A percentile compares a stretch with the other conserved stretches of the same genome.
Evolutionary conservation across 2,329 filamentous ascomycete species (phyloP).

Genomic region (Xylaria sp.): DNA sequence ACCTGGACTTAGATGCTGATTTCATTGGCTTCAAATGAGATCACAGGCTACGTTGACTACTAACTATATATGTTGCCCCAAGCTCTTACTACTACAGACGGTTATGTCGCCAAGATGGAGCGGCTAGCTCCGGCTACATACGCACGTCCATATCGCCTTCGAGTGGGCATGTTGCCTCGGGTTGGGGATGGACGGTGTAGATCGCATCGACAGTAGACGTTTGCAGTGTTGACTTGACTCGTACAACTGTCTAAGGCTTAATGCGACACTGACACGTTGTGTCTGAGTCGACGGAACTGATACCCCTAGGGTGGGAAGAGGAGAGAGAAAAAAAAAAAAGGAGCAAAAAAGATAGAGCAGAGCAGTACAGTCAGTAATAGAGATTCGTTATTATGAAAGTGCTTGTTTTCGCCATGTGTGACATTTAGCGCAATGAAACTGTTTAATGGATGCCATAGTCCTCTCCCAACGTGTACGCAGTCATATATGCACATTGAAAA

Average conservation of each 20-base stretch:
- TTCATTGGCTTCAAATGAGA: constrained; percentile 55
- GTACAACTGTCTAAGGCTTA: constrained; percentile 22
- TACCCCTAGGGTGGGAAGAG: constrained; percentile 11
- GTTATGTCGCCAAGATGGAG: constrained; percentile 8
- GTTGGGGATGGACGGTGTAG: constrained; percentile 16
- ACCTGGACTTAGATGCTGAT: constrained; percentile 61
- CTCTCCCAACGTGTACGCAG: too few species aligned
- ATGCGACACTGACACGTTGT: constrained; percentile 15
- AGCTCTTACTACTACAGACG: constrained; percentile 15
- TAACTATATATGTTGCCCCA: constrained; percentile 27
- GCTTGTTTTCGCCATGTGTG: neutral
- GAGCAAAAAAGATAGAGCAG: constrained; percentile 11
- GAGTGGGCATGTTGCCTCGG: constrained; percentile 10
- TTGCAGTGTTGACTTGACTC: constrained; percentile 20
- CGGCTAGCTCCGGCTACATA: neutral
- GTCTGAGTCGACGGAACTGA: constrained; percentile 15
- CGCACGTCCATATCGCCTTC: constrained; percentile 1
- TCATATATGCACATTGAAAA: too few species aligned
- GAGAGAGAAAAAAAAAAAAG: neutral
- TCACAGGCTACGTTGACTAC: constrained; percentile 25
- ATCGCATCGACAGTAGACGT: constrained; percentile 18
- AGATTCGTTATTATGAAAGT: constrained; percentile 8
- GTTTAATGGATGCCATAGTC: too few species aligned
- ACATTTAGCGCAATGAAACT: too few species aligned
- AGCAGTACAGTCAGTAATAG: constrained; percentile 9